These are phyloP conservation scores for Aegilops speltoides DNA, from an alignment of 176 grass and related monocot species.

Conservation along the genomic window DNA sequence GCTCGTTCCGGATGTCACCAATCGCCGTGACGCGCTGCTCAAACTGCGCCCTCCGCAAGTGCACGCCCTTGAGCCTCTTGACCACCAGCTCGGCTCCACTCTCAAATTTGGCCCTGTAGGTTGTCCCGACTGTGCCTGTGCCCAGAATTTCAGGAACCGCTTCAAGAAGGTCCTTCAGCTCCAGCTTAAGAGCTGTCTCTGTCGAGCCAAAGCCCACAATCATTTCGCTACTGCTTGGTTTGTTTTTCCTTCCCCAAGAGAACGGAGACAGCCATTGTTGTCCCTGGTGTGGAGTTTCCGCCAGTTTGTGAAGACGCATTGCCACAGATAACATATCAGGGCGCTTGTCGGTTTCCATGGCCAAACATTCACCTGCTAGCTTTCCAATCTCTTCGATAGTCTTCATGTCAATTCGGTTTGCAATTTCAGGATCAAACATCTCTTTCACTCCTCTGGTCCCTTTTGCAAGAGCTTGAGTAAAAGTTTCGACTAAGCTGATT, in stretches of 20 bases:
- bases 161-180: slow-evolving; percentile 40
- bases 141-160: slow-evolving; percentile 52
- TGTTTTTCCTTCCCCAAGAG: not conserved
- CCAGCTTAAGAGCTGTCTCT: slow-evolving; percentile 9
- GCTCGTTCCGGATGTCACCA: slow-evolving; percentile 35
- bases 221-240: not conserved
- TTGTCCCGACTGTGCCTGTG: slow-evolving; percentile 49
- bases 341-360: not conserved
- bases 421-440: not conserved
- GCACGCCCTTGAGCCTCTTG: slow-evolving; percentile 48
- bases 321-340: not conserved
- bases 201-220: not conserved
- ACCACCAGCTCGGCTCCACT: slow-evolving; percentile 33
- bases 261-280: not conserved
- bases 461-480: not conserved
- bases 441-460: not conserved
- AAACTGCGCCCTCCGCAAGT: slow-evolving; percentile 42
- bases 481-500: not conserved
- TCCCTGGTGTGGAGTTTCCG: not conserved
- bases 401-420: not conserved
- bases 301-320: not conserved
- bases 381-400: not conserved
- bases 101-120: slow-evolving; percentile 46
- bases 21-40: slow-evolving; percentile 41
- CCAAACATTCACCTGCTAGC: not conserved